Percentiles rank a stretch among this genome's conserved stretches.
Conservation (phyloP, 192 early-diverging fungal genomes). For the Ambispora gerdemannii region DNA sequence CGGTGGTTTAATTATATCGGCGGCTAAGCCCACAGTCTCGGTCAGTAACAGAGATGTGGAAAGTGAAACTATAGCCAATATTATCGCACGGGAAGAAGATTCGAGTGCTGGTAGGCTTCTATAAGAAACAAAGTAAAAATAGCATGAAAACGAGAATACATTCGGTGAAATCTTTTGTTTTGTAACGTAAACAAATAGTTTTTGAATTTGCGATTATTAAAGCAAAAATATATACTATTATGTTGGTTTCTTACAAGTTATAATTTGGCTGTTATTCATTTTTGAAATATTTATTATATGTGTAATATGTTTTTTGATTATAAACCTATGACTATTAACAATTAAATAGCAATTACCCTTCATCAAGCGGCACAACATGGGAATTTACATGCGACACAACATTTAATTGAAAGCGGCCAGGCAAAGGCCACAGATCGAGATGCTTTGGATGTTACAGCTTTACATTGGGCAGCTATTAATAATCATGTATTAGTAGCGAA, state of each 20-base stretch:
- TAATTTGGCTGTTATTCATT: not conserved
- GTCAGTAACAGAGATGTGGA: not conserved
- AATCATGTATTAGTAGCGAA: conserved; percentile 67
- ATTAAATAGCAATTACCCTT: conserved; percentile 43
- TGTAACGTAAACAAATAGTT: not conserved
- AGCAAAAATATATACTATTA: not conserved
- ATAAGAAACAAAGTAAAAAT: not conserved
- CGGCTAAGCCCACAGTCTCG: conserved; percentile 9
- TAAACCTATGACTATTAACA: not conserved
- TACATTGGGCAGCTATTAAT: conserved; percentile 86
- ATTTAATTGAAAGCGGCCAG: conserved; percentile 57
- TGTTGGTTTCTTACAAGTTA: not conserved
- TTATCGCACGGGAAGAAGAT: not conserved
- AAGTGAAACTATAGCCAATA: not conserved
- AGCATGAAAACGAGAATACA: not conserved
- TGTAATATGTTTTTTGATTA: not conserved
- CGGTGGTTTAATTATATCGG: not conserved
- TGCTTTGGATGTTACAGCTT: conserved; percentile 63
- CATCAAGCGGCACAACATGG: conserved; percentile 75
- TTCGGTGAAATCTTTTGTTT: not conserved
- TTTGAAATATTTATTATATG: not conserved
- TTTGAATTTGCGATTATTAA: not conserved
- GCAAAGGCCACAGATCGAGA: conserved; percentile 57
- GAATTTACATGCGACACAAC: conserved; percentile 50
- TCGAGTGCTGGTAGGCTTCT: not conserved